These are phyloP conservation scores for Polychaeton citri DNA, from an alignment of 2,329 filamentous ascomycete genomes.

Conservation along the genomic window DNA sequence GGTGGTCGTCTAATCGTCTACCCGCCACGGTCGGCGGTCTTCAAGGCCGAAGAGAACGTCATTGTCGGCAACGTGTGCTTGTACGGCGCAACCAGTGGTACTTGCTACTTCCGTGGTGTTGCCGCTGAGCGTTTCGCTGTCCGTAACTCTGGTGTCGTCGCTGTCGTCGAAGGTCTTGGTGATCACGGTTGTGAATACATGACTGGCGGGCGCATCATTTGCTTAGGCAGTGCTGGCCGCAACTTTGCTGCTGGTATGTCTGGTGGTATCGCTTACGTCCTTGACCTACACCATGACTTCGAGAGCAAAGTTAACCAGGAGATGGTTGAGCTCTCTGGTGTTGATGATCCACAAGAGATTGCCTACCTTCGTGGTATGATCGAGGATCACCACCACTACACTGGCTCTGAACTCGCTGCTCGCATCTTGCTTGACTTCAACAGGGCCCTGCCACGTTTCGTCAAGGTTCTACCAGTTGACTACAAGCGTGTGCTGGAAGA, in stretches of 20 bases:
- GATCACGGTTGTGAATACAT: slow-evolving; percentile 98
- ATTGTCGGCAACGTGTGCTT: slow-evolving; percentile 89
- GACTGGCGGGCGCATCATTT: slow-evolving; percentile 83
- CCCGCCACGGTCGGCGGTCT: slow-evolving; percentile 76
- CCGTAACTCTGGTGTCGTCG: slow-evolving; percentile 87
- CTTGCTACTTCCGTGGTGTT: slow-evolving; percentile 92
- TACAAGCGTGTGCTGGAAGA: slow-evolving; percentile 89
- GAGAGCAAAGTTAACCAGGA: slow-evolving; percentile 88
- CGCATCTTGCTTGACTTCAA: slow-evolving; percentile 93
- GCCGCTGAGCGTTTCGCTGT: slow-evolving; percentile 95
- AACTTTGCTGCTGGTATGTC: slow-evolving; percentile 99
- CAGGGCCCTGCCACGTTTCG: slow-evolving; percentile 74
- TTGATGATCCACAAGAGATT: slow-evolving; percentile 79
- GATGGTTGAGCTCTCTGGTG: slow-evolving; percentile 81
- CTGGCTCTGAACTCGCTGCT: slow-evolving; percentile 84
- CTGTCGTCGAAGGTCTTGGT: slow-evolving; percentile 92
- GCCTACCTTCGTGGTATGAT: slow-evolving; percentile 82
- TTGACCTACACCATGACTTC: slow-evolving; percentile 84
- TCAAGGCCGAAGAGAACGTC: slow-evolving; percentile 93
- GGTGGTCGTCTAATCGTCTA: slow-evolving; percentile 89
- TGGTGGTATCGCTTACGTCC: slow-evolving; percentile 87
- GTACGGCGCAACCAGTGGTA: slow-evolving; percentile 83
- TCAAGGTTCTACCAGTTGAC: slow-evolving; percentile 87
- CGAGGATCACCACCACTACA: slow-evolving; percentile 96
- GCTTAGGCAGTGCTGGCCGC: slow-evolving; percentile 78